phyloP scores from a whole-genome alignment of 257 asterid genomes.

The Buddleja alternifolia region DNA sequence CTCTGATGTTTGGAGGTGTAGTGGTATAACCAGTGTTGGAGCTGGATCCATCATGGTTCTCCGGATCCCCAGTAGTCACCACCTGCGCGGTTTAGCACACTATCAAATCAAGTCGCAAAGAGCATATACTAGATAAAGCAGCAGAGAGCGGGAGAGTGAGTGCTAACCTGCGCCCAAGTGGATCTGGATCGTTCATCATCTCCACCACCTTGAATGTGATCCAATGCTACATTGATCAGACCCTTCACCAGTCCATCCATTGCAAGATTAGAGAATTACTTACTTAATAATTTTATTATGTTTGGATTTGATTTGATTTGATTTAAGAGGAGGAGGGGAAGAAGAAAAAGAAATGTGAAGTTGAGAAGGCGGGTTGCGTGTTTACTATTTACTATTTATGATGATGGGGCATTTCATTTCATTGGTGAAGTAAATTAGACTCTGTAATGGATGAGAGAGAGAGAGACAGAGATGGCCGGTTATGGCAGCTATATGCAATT shows the following conservation, averaged over 20 bases:
- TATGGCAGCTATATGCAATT: not conserved
- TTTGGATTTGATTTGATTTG: not conserved
- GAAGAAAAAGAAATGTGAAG: not conserved
- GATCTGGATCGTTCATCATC: conserved; percentile 74
- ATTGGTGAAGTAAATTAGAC: no score
- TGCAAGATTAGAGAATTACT: not conserved
- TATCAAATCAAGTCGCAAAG: not conserved
- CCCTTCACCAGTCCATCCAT: conserved; percentile 85
- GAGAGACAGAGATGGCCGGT: not conserved
- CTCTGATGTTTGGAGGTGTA: conserved; percentile 27
- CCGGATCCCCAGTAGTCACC: conserved; percentile 63
- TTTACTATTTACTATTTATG: not conserved
- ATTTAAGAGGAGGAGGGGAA: not conserved
- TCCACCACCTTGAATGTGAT: conserved; percentile 34
- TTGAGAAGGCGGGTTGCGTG: not conserved
- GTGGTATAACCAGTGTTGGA: conserved; percentile 24
- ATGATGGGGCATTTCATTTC: no score
- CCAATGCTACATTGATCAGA: conserved; percentile 56
- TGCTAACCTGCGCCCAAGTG: conserved; percentile 76
- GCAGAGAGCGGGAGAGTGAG: not conserved
- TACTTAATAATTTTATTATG: no score
- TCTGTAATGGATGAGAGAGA: not conserved
- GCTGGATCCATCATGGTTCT: conserved; percentile 35
- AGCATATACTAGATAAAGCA: not conserved
- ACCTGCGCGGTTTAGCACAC: conserved; percentile 54